A percentile compares a stretch with the other conserved stretches of the same genome.
These are phyloP conservation scores for Fusarium brevicatenulatum DNA, from an alignment of 2,329 filamentous ascomycete genomes.

Conservation along the genomic window DNA sequence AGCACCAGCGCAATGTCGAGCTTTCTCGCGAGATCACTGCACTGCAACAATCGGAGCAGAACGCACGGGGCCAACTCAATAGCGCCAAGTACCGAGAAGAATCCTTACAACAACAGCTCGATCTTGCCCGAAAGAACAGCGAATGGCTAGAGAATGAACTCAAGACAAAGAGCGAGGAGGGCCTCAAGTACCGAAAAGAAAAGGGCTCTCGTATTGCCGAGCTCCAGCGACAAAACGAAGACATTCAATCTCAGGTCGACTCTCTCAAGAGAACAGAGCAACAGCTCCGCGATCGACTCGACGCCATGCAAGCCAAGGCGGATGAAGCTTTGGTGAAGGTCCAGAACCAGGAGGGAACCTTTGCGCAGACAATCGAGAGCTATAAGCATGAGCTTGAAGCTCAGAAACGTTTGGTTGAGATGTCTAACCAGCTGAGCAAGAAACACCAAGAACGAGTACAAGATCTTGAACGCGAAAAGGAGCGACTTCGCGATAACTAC, in stretches of 20 bases:
- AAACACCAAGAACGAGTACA: slow-evolving; percentile 76
- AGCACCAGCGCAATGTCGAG: slow-evolving; percentile 88
- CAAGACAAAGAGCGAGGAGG: slow-evolving; percentile 87
- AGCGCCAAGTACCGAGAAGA: slow-evolving; percentile 92
- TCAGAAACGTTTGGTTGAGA: slow-evolving; percentile 80
- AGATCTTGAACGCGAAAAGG: slow-evolving; percentile 74
- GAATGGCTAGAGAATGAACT: slow-evolving; percentile 95
- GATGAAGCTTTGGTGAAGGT: slow-evolving; percentile 85
- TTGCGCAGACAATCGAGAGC: slow-evolving; percentile 83
- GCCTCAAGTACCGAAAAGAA: slow-evolving; percentile 91
- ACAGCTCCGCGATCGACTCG: slow-evolving; percentile 80
- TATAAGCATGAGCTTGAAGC: slow-evolving; percentile 89
- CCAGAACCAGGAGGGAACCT: slow-evolving; percentile 86
- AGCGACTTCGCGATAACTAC: slow-evolving; percentile 70
- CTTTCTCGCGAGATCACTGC: slow-evolving; percentile 83
- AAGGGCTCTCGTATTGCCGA: slow-evolving; percentile 90
- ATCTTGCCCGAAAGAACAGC: slow-evolving; percentile 86
- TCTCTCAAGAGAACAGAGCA: slow-evolving; percentile 82
- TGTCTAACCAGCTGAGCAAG: slow-evolving; percentile 80
- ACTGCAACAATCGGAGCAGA: slow-evolving; percentile 85
- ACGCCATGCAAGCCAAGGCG: slow-evolving; percentile 85
- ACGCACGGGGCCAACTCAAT: slow-evolving; percentile 80
- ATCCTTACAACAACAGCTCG: slow-evolving; percentile 87
- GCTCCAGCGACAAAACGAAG: slow-evolving; percentile 88
- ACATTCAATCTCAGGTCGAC: slow-evolving; percentile 80